Evolutionary conservation across 768 basidiomycete genomes (phyloP).

Genomic region (Phlebiopsis flavidoalba): DNA sequence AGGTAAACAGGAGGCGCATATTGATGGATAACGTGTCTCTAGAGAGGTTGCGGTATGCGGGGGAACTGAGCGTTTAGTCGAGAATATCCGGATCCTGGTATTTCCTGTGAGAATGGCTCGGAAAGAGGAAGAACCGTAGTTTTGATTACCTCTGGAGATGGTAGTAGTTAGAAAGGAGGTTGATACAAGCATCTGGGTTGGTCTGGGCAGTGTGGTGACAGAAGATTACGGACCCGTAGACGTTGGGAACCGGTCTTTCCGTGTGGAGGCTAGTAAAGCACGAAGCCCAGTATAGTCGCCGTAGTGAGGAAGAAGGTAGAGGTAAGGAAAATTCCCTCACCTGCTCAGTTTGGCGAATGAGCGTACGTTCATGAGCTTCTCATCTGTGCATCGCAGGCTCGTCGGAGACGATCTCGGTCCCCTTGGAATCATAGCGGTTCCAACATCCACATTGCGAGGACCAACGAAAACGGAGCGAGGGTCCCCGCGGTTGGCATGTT

Average conservation of each 20-base stretch:
- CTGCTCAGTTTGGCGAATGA: slow-evolving; percentile 75
- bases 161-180: slow-evolving; percentile 88
- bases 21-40: slow-evolving; percentile 80
- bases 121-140: too few species aligned
- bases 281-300: neutral
- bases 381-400: slow-evolving; percentile 88
- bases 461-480: slow-evolving; percentile 61
- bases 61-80: slow-evolving; percentile 56
- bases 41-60: slow-evolving; percentile 72
- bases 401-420: slow-evolving; percentile 78
- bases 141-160: slow-evolving; percentile 58
- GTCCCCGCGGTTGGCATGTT: slow-evolving; percentile 39
- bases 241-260: slow-evolving; percentile 64
- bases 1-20: slow-evolving; percentile 72
- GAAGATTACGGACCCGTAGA: slow-evolving; percentile 60
- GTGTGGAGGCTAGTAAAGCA: slow-evolving; percentile 51
- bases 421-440: slow-evolving; percentile 68
- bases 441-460: slow-evolving; percentile 60
- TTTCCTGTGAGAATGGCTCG: slow-evolving; percentile 22
- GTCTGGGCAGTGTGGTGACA: slow-evolving; percentile 87
- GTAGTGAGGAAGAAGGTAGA: neutral
- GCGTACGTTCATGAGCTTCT: slow-evolving; percentile 57
- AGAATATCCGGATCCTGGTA: slow-evolving; percentile 64
- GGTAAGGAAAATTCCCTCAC: slow-evolving; percentile 31
- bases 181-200: slow-evolving; percentile 85